A percentile compares a stretch with the other conserved stretches of the same genome.
Conservation (phyloP, 495 filamentous ascomycete genomes). For the Podospora comata region DNA sequence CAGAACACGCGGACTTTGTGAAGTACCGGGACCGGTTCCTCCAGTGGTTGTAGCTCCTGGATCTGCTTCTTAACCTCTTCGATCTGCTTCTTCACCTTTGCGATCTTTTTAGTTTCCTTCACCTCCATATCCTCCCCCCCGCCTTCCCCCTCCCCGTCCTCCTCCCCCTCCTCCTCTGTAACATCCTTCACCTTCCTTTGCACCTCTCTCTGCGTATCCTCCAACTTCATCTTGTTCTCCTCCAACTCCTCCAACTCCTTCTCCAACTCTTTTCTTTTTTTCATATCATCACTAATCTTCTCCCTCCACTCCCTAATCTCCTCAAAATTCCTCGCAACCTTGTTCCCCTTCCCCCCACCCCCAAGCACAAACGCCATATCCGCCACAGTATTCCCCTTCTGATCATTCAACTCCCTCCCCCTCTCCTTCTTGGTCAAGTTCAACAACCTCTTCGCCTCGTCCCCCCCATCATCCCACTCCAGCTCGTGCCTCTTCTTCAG, state of each 20-base stretch:
- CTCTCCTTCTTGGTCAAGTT: constrained; percentile 52
- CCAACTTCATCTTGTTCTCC: constrained; percentile 15
- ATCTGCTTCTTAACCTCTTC: background rate
- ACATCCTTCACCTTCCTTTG: background rate
- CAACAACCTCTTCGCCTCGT: constrained; percentile 26
- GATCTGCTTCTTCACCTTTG: background rate
- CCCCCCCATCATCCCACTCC: constrained; percentile 50
- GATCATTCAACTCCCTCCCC: constrained; percentile 69
- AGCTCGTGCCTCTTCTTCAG: constrained; percentile 68
- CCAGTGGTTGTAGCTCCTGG: background rate
- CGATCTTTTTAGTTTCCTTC: constrained; percentile 1
- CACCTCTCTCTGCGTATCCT: constrained; percentile 23
- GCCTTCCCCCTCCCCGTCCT: constrained; percentile 11
- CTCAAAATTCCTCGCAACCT: constrained; percentile 38
- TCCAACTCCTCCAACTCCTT: constrained; percentile 27
- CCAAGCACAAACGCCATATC: constrained; percentile 77
- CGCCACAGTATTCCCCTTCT: constrained; percentile 83
- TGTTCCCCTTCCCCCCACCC: constrained; percentile 47
- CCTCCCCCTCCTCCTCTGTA: constrained; percentile 9
- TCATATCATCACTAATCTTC: constrained; percentile 8
- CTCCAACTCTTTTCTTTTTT: constrained; percentile 25
- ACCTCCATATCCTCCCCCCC: constrained; percentile 18
- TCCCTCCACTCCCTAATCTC: constrained; percentile 29
- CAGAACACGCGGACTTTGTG: constrained; percentile 58
- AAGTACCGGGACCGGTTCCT: constrained; percentile 22